Evolutionary conservation across 129 eudicot species (phyloP), one percentile per base, ranked within the genome.

Genomic region (Flaveria linearis): DNA sequence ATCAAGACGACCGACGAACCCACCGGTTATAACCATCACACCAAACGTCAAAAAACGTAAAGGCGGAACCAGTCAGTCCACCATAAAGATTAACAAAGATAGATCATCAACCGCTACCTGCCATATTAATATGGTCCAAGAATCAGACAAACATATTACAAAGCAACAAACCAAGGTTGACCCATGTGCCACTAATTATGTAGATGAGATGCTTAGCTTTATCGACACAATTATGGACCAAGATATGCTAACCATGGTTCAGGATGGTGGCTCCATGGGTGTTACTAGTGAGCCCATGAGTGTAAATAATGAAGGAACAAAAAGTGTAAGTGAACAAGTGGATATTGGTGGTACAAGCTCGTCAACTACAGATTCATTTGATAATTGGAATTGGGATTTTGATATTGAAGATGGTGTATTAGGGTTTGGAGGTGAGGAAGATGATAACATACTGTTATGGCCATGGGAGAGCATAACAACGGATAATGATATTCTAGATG

Each of bases 21-120:
- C 26, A 55, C 74, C 49, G 12, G 9, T 20, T 17, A 11, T 57
- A 51, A 36, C 42, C 25, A 57, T 52, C 64, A 46, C 9, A 51
- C 58, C 52, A 41, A 72, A 26, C 66, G 5, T 63, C 68, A 78
- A 46, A 20, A 86, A 74, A 74, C 88, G 82, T 45, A 80, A 43
- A 56, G 88, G 81, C 6, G 60, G 85, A 39, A 89, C 86, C 7
- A 80, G 90, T 43, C 80, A 88, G 22, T 64, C 81, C 4, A 71
- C 83, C 78, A 85, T 76, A 82, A 87, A 85, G 75, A 86, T 83
- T 78, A 78, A 73, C 62, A 85, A 80, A 76, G 66, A 72, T 57
- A 71, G 42, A 57, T 1, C 65, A 13, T 53, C 75, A 0, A 20
- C 42, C 20, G 15, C 13, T 12, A 76, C 66, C 16, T 18, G 64